Base-by-base conservation (phyloP, 345 rosid genomes). In the Dipteronia sinensis region DNA sequence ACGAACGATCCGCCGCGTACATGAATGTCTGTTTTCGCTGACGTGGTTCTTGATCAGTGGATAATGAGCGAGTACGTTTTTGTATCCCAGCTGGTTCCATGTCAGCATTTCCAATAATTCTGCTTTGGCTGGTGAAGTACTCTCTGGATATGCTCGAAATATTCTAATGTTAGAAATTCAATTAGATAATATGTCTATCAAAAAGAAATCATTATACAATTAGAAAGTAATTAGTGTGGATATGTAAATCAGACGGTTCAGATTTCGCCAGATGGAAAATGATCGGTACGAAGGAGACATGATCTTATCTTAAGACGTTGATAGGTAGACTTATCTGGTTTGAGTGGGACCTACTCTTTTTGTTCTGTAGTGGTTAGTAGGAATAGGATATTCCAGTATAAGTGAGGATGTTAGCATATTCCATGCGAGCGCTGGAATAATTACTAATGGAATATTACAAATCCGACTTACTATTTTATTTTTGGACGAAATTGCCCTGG, bases 1-100 rank as follows among this genome's bases (percentile, higher is more conserved):
- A 76, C 84, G 81, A 80, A 83, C 95, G 67, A 77, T 84, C 58
- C 87, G 88, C 97, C 82, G 93, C 94, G 88, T 40, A 79, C 78
- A 44, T 58, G 66, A 46, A 10, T 65, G 71, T 15, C 56, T 47
- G 38, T 31, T 31, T 7, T 3, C 0, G 17, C 55, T 58, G 51
- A 85, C 65, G 85, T 86, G 98, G 85, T 76, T 13, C 2, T 2
- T 4, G 1, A 0, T 72, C 9, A 49, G 83, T 83, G 86, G 86
- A 53, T 0, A 3, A 44, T 4, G 51, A 69, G 74, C 25, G 11
- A 22, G 63, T 69, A 10, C 25, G 12, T 29, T n/a, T 4, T 65
- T 38, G 11, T 11, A 59, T 49, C 29, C 51, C 10, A 69, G 59
- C 71, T 10, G 59, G 77, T 10, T 79, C 89, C 89, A 83, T 80